These are phyloP conservation scores for Pezicula neosporulosa DNA, from an alignment of 2,329 filamentous ascomycete species.

Conservation along the genomic window DNA sequence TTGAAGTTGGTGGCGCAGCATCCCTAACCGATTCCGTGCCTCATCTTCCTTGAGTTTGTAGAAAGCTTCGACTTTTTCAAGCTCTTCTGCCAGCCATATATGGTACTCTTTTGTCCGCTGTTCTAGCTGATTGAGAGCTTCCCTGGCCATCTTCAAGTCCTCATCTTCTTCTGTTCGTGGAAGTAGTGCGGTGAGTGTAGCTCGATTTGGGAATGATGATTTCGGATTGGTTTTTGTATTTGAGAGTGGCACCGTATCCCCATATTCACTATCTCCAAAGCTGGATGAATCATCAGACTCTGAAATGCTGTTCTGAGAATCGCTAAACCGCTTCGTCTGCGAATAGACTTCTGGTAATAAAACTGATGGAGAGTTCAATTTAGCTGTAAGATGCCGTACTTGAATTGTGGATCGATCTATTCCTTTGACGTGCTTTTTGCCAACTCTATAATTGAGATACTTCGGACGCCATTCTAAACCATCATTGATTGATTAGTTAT, in stretches of 20 bases:
- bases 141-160: not conserved
- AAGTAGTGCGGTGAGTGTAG: not conserved
- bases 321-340: constrained; percentile 13
- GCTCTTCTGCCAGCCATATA: not conserved
- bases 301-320: too few relatives aligned
- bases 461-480: constrained; percentile 80
- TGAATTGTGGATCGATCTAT: constrained; percentile 69
- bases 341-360: constrained; percentile 11
- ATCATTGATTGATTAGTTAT: constrained; percentile 3
- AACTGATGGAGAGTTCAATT: constrained; percentile 1
- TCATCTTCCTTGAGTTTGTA: constrained; percentile 37
- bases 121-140: not conserved
- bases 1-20: constrained; percentile 45
- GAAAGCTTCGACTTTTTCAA: constrained; percentile 29
- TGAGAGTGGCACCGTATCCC: not conserved
- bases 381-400: constrained; percentile 35
- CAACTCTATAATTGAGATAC: constrained; percentile 92
- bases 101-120: not conserved
- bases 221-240: constrained; percentile 13
- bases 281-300: too few relatives aligned
- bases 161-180: not conserved
- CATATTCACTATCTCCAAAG: too few relatives aligned
- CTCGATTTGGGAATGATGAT: not conserved
- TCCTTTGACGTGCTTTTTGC: constrained; percentile 90
- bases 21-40: constrained; percentile 8